Percentiles rank a stretch among this genome's conserved stretches.
Evolutionary conservation across 768 basidiomycete species (phyloP).

Genomic region (Lenzites betulinus): DNA sequence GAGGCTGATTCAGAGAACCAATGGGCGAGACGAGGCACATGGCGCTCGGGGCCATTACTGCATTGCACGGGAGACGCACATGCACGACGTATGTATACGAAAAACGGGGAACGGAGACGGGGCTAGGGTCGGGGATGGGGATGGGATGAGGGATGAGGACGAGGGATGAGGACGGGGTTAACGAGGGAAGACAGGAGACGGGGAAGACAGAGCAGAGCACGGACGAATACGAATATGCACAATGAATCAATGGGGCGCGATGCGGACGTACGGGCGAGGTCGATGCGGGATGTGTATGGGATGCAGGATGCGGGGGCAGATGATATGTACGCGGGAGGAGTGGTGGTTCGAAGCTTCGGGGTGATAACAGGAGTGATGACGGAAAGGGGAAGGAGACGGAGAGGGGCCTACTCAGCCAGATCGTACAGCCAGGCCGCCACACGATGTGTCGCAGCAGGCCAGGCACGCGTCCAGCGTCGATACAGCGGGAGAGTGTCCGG

Average conservation of each 20-base stretch:
- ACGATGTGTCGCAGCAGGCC: too few species aligned
- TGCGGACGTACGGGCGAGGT: too few species aligned
- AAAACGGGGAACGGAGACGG: not conserved
- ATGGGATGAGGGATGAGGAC: too few species aligned
- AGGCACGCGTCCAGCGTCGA: constrained; percentile 18
- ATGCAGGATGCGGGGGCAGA: too few species aligned
- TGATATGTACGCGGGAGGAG: not conserved
- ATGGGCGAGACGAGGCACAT: too few species aligned
- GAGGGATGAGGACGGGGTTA: too few species aligned
- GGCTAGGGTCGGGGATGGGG: too few species aligned
- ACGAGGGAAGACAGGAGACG: too few species aligned
- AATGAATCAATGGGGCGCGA: constrained; percentile 9
- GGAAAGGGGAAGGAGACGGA: not conserved
- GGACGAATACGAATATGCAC: constrained; percentile 18
- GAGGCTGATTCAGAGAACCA: too few species aligned
- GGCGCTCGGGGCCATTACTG: not conserved
- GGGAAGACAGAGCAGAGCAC: not conserved
- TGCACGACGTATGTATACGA: not conserved
- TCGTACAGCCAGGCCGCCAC: not conserved
- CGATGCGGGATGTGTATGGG: too few species aligned
- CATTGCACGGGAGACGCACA: constrained; percentile 2
- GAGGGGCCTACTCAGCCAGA: not conserved
- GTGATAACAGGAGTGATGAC: too few species aligned
- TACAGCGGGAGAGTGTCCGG: constrained; percentile 11
- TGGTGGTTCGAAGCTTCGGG: too few species aligned